phyloP scores from a whole-genome alignment of 2,329 filamentous ascomycete genomes.

The Clonostachys solani region DNA sequence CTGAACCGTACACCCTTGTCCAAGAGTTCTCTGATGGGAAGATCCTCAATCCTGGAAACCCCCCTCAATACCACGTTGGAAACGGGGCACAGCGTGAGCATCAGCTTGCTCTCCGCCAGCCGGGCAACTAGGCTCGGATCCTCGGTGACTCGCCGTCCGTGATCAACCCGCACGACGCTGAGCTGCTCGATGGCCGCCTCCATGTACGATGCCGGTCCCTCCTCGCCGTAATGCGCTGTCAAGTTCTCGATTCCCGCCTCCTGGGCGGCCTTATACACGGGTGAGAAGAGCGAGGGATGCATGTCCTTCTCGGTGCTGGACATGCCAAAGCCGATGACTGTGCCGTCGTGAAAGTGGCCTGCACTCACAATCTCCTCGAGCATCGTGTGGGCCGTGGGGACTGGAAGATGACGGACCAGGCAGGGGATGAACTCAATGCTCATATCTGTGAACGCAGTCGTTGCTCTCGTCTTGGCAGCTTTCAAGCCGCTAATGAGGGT shows the following conservation, averaged over 20 bases:
- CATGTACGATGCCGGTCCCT: conserved; percentile 47
- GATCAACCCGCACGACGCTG: not conserved
- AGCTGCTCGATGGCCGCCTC: conserved; percentile 17
- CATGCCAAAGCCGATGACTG: conserved; percentile 40
- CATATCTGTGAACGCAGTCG: conserved; percentile 52
- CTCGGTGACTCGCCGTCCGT: conserved; percentile 58
- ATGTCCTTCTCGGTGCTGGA: conserved; percentile 40
- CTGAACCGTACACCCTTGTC: conserved; percentile 60
- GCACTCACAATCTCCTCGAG: conserved; percentile 33
- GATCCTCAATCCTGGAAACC: conserved; percentile 34
- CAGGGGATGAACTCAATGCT: conserved; percentile 65
- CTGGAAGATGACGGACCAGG: conserved; percentile 64
- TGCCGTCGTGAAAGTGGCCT: conserved; percentile 16
- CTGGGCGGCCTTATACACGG: conserved; percentile 25
- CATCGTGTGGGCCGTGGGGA: conserved; percentile 63
- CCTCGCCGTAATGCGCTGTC: conserved; percentile 45
- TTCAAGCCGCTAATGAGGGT: conserved; percentile 60
- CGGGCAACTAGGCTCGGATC: conserved; percentile 51
- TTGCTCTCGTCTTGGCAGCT: conserved; percentile 53
- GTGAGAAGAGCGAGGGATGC: conserved; percentile 37
- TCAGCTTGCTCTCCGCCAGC: conserved; percentile 47
- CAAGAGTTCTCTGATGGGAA: conserved; percentile 49
- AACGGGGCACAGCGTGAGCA: conserved; percentile 65
- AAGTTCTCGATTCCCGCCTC: conserved; percentile 33
- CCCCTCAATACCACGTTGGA: conserved; percentile 9